These are phyloP conservation scores for Cicer bijugum DNA, from an alignment of 306 rosid species.

Conservation along the genomic window DNA sequence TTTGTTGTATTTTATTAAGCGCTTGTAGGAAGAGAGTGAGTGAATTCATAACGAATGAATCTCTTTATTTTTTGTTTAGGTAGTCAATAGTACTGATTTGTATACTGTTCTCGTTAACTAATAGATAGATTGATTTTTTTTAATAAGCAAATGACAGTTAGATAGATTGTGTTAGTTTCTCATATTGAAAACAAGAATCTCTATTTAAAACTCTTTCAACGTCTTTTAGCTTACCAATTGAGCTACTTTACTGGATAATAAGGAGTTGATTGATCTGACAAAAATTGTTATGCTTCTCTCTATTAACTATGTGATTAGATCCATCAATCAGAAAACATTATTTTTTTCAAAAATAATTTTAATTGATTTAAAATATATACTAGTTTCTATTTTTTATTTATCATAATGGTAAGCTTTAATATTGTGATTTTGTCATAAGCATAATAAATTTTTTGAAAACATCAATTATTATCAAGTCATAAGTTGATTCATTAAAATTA, in stretches of 20 bases:
- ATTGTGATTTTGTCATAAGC: no score
- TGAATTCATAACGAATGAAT: neutral
- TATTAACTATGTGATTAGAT: neutral
- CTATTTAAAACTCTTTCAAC: no score
- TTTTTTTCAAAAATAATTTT: neutral
- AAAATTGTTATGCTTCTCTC: neutral
- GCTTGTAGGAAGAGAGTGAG: conserved; percentile 31
- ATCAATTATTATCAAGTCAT: no score
- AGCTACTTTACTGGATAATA: no score
- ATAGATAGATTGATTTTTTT: neutral
- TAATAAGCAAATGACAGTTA: no score
- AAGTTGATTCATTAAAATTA: no score
- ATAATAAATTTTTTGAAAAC: no score
- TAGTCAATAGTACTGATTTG: neutral
- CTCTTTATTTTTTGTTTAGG: conserved; percentile 26
- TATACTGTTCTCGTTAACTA: neutral
- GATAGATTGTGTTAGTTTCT: no score
- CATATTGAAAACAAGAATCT: no score
- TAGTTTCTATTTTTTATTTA: neutral
- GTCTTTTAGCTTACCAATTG: no score
- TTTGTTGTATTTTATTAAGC: conserved; percentile 32
- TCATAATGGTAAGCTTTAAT: no score
- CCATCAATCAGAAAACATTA: neutral
- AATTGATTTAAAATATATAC: neutral
- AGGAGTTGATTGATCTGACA: no score